A percentile compares a stretch with the other conserved stretches of the same genome.
phyloP scores from a whole-genome alignment of 2,329 filamentous ascomycete genomes.

The Teratosphaeria pseudoeucalypti region DNA sequence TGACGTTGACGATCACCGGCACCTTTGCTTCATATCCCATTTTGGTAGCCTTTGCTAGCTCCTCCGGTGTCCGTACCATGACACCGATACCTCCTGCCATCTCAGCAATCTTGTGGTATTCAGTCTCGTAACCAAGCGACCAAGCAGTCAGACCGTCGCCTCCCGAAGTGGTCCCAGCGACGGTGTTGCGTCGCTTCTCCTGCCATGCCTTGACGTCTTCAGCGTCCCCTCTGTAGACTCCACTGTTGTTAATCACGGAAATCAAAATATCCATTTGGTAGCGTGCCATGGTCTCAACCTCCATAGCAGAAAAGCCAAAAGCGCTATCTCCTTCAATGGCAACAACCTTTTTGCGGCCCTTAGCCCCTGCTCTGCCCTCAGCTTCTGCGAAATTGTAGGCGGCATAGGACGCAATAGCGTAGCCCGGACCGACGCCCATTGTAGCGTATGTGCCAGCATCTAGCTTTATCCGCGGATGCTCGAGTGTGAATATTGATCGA shows the following conservation, averaged over 20 bases:
- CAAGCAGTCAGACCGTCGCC: slow-evolving; percentile 40
- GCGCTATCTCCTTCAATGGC: slow-evolving; percentile 47
- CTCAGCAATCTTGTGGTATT: slow-evolving; percentile 46
- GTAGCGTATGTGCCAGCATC: slow-evolving; percentile 51
- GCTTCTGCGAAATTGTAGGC: slow-evolving; percentile 40
- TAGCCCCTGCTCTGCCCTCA: slow-evolving; percentile 24
- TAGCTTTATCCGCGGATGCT: slow-evolving; percentile 45
- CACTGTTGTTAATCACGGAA: slow-evolving; percentile 43
- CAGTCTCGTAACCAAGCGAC: slow-evolving; percentile 40
- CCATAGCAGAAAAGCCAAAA: slow-evolving; percentile 46
- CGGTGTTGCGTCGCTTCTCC: slow-evolving; percentile 33
- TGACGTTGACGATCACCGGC: slow-evolving; percentile 45
- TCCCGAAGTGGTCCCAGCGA: slow-evolving; percentile 21
- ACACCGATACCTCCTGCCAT: slow-evolving; percentile 46
- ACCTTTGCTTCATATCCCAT: slow-evolving; percentile 39
- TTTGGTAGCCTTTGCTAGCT: slow-evolving; percentile 40
- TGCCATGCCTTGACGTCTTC: slow-evolving; percentile 33
- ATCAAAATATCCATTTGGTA: slow-evolving; percentile 46
- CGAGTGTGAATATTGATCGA: slow-evolving; percentile 45
- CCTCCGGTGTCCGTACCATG: slow-evolving; percentile 41
- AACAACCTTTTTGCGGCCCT: slow-evolving; percentile 41
- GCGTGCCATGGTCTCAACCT: slow-evolving; percentile 47
- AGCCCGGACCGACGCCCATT: slow-evolving; percentile 50
- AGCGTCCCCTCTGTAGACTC: slow-evolving; percentile 29
- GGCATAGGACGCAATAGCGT: slow-evolving; percentile 46